These are phyloP conservation scores for Trichophaea hybrida DNA, from an alignment of 2,329 filamentous ascomycete species.

Conservation along the genomic window DNA sequence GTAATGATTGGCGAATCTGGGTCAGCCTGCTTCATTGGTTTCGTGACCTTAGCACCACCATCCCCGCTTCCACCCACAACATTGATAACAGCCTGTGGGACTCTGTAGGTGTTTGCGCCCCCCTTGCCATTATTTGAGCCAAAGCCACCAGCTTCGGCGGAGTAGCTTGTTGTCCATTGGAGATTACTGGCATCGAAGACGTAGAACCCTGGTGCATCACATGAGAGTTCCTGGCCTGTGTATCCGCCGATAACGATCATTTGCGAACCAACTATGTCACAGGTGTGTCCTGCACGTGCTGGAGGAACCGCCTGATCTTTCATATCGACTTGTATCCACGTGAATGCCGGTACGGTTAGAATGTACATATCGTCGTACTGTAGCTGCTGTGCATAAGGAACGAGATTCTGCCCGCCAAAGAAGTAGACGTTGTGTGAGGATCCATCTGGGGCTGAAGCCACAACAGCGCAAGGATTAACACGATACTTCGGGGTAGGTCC, in stretches of 20 bases:
- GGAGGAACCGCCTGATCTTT: constrained; percentile 36
- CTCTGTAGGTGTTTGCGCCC: constrained; percentile 50
- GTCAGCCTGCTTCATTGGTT: constrained; percentile 45
- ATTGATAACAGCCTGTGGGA: constrained; percentile 48
- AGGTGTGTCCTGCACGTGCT: constrained; percentile 58
- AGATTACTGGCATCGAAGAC: constrained; percentile 61
- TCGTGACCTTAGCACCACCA: constrained; percentile 56
- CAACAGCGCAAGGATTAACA: constrained; percentile 56
- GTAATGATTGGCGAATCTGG: constrained; percentile 57
- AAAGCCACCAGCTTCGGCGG: constrained; percentile 35
- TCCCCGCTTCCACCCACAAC: constrained; percentile 52
- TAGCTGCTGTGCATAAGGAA: constrained; percentile 43
- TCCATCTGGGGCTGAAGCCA: constrained; percentile 57
- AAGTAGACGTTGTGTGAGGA: constrained; percentile 65
- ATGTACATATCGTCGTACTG: constrained; percentile 67
- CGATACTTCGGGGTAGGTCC: constrained; percentile 43
- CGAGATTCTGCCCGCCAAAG: constrained; percentile 61
- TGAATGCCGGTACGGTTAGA: constrained; percentile 64
- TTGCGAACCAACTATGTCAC: constrained; percentile 64
- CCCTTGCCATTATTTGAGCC: constrained; percentile 31
- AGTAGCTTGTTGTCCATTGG: constrained; percentile 56
- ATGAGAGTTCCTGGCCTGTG: constrained; percentile 42
- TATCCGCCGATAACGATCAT: constrained; percentile 67
- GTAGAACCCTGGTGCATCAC: constrained; percentile 56
- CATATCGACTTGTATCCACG: constrained; percentile 54